Evolutionary conservation across 1,139 yeast species (phyloP), one percentile per base, ranked within the genome.

Genomic region (Nakaseomyces nivariensis): DNA sequence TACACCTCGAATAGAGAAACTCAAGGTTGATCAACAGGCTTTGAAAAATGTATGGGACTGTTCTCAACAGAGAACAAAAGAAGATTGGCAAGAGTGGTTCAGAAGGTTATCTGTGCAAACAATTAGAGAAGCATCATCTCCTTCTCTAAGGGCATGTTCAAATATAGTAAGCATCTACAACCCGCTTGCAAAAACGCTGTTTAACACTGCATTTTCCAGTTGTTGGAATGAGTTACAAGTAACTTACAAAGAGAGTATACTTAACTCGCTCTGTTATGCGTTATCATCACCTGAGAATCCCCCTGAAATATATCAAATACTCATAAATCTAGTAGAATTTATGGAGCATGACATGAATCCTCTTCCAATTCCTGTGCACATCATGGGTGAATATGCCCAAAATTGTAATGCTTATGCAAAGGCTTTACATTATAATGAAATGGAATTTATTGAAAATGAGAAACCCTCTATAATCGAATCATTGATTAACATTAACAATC

Each of bases 1-100:
- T 43, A 68, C 76, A 7, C 76, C 79, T 1, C 87, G 85, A 38
- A 81, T 82, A 45, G 90, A 84, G 51, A 88, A 87, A 59, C 71
- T 90, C 9, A 90, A 95, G 0, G 69, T 70, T 1, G 70, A 71
- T 49, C 72, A 70, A 51, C 62, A 62, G 26, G 62, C 64, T 0
- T 52, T 71, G 52, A 85, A 86, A 60, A 77, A 79, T 45, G 89
- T 94, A 1, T 94, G 98, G 98, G 96, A 89, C 59, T 85, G 96
- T 17, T 80, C 85, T 31, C 92, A 88, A 58, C 78, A 94, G 56
- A 77, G 95, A 44, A 88, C 97, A 0, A 81, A 84, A 57, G 98
- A 90, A 61, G 98, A 92, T 59, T 94, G 98, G 98, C 90, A 85
- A 62, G 98, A 92, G 62, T 94, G 99, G 99, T 81, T 90, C 56